Evolutionary conservation across 805 yeast species (phyloP).

Genomic region (Alloascoidea hylecoeti): DNA sequence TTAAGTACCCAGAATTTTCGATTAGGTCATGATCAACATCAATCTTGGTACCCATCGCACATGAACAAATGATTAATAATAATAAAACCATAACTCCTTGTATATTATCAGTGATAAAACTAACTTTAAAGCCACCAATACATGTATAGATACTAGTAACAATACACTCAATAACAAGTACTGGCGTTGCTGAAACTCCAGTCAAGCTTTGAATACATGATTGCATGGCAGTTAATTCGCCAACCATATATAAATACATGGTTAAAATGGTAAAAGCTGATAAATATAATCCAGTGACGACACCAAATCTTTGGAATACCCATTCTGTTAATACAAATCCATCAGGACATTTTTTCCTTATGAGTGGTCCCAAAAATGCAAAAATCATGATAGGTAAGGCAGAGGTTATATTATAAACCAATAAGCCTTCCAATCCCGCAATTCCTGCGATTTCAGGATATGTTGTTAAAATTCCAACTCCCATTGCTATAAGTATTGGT

Average conservation of each 20-base stretch:
- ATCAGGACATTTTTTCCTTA: constrained; percentile 67
- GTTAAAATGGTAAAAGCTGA: constrained; percentile 77
- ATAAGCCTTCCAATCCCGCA: constrained; percentile 76
- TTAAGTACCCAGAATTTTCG: constrained; percentile 50
- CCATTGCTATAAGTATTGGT: constrained; percentile 40
- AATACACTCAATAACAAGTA: constrained; percentile 70
- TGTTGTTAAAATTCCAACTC: constrained; percentile 78
- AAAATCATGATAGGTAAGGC: constrained; percentile 79
- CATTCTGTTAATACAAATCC: constrained; percentile 91
- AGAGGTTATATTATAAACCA: constrained; percentile 69
- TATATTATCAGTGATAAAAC: constrained; percentile 75
- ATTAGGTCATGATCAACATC: constrained; percentile 45
- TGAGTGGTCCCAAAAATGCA: constrained; percentile 69
- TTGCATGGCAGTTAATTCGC: constrained; percentile 73
- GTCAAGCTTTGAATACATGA: constrained; percentile 68
- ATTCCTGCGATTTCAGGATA: constrained; percentile 78
- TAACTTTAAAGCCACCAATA: constrained; percentile 79
- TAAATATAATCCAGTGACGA: constrained; percentile 55
- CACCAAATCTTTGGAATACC: constrained; percentile 78
- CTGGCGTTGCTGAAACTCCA: constrained; percentile 65
- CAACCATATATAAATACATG: constrained; percentile 74
- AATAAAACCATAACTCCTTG: constrained; percentile 68
- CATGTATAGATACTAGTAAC: constrained; percentile 82
- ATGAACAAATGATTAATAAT: constrained; percentile 52
- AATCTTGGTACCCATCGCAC: constrained; percentile 68